Evolutionary conservation across 2,329 filamentous ascomycete species (phyloP).

Genomic region (Stenocarpella maydis): DNA sequence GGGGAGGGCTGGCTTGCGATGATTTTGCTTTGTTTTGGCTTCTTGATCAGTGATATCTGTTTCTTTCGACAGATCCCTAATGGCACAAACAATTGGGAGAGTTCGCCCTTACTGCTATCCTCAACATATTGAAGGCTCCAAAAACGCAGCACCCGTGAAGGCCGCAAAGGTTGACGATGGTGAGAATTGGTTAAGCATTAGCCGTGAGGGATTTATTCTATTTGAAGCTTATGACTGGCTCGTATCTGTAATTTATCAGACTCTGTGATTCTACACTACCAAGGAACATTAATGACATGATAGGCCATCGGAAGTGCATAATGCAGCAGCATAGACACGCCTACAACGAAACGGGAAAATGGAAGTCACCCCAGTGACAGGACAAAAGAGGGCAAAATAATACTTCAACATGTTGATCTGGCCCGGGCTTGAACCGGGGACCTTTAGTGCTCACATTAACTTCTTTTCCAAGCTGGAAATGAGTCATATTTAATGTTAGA

Average conservation of each 20-base stretch:
- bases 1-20: too few relatives aligned
- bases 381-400: constrained; percentile 1
- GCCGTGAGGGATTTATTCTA: not conserved
- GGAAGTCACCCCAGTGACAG: too few relatives aligned
- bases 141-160: not conserved
- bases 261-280: too few relatives aligned
- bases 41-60: constrained; percentile 1
- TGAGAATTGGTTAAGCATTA: not conserved
- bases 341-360: too few relatives aligned
- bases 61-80: not conserved
- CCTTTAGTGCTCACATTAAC: constrained; percentile 19
- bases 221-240: not conserved
- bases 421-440: constrained; percentile 30
- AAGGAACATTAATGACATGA: too few relatives aligned
- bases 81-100: not conserved
- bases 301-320: too few relatives aligned
- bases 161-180: not conserved
- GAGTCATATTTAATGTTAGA: constrained; percentile 14
- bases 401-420: constrained; percentile 1
- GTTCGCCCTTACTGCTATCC: not conserved
- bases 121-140: not conserved
- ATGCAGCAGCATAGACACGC: too few relatives aligned
- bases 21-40: not conserved
- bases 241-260: not conserved
- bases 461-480: not conserved